Conservation (phyloP, 345 rosid genomes). For the Salix exigua region DNA sequence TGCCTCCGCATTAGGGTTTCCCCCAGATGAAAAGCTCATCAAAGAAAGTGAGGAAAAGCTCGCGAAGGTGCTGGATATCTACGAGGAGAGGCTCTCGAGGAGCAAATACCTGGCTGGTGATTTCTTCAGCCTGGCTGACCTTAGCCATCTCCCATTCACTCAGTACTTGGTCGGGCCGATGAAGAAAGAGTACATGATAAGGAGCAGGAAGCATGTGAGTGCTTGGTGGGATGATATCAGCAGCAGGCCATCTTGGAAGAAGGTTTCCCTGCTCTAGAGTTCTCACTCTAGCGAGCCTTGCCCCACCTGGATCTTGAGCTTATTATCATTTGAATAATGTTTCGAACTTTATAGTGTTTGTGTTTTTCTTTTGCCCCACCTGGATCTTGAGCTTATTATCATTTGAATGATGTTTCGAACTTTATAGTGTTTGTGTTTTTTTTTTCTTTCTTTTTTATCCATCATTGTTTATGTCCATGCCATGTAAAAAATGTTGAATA, state of each 20-base stretch:
- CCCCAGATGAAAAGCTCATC: slow-evolving; percentile 41
- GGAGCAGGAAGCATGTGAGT: slow-evolving; percentile 55
- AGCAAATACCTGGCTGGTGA: slow-evolving; percentile 66
- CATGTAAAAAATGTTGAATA: too few relatives aligned
- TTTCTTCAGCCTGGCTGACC: slow-evolving; percentile 66
- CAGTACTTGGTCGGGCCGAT: slow-evolving; percentile 55
- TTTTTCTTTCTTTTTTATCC: too few relatives aligned
- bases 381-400: too few relatives aligned
- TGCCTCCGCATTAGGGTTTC: slow-evolving; percentile 37
- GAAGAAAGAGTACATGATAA: slow-evolving; percentile 46
- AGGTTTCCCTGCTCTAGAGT: slow-evolving; percentile 36
- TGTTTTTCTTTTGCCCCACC: too few relatives aligned
- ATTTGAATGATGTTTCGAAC: too few relatives aligned
- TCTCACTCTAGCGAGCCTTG: slow-evolving; percentile 15
- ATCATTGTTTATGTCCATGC: too few relatives aligned
- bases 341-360: too few relatives aligned
- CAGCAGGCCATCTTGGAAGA: slow-evolving; percentile 63
- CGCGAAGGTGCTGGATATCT: slow-evolving; percentile 42
- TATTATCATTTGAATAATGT: too few relatives aligned
- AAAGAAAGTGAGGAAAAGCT: slow-evolving; percentile 65
- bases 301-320: too few relatives aligned
- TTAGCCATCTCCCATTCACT: slow-evolving; percentile 57
- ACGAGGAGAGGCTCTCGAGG: slow-evolving; percentile 57
- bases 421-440: too few relatives aligned
- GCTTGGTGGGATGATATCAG: slow-evolving; percentile 68